Percentiles rank a stretch among this genome's conserved stretches.
phyloP scores from a whole-genome alignment of 2,329 filamentous ascomycete species.

The Chaetomiaceae sp. region DNA sequence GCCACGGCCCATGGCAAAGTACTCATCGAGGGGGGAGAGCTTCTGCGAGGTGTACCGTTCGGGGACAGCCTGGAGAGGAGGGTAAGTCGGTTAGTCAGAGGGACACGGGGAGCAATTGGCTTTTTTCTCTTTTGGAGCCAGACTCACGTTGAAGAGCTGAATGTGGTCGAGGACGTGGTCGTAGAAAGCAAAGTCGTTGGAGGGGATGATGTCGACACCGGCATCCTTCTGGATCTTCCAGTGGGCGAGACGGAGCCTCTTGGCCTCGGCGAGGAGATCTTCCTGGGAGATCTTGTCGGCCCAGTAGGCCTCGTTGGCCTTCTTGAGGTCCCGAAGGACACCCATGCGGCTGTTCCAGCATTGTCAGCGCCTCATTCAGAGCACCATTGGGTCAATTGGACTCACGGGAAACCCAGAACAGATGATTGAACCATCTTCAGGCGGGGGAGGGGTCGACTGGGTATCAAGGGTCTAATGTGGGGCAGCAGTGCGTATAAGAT shows the following conservation, averaged over 20 bases:
- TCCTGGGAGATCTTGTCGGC: slow-evolving; percentile 87
- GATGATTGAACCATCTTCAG: slow-evolving; percentile 59
- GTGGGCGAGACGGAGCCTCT: slow-evolving; percentile 92
- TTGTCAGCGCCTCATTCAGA: slow-evolving; percentile 59
- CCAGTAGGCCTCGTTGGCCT: slow-evolving; percentile 99
- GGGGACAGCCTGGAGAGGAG: slow-evolving; percentile 64
- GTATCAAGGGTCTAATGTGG: slow-evolving; percentile 16
- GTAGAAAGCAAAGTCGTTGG: slow-evolving; percentile 99
- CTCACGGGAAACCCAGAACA: slow-evolving; percentile 84
- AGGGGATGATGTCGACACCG: slow-evolving; percentile 94
- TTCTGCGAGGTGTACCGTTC: slow-evolving; percentile 90
- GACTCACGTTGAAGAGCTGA: slow-evolving; percentile 87
- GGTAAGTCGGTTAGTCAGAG: slow-evolving; percentile 3
- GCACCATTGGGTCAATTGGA: slow-evolving; percentile 34
- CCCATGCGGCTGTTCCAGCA: slow-evolving; percentile 66
- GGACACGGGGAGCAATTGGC: slow-evolving; percentile 15
- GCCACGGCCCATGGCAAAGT: slow-evolving; percentile 99
- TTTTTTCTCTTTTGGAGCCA: neutral
- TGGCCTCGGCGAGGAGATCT: slow-evolving; percentile 89
- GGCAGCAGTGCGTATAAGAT: slow-evolving; percentile 15
- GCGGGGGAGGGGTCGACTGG: slow-evolving; percentile 18
- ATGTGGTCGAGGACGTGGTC: slow-evolving; percentile 98
- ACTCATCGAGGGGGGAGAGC: slow-evolving; percentile 86
- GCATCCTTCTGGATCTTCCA: slow-evolving; percentile 99
- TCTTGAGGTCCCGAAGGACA: slow-evolving; percentile 98